phyloP scores from a whole-genome alignment of 805 yeast genomes.

The Wickerhamomyces ciferrii region DNA sequence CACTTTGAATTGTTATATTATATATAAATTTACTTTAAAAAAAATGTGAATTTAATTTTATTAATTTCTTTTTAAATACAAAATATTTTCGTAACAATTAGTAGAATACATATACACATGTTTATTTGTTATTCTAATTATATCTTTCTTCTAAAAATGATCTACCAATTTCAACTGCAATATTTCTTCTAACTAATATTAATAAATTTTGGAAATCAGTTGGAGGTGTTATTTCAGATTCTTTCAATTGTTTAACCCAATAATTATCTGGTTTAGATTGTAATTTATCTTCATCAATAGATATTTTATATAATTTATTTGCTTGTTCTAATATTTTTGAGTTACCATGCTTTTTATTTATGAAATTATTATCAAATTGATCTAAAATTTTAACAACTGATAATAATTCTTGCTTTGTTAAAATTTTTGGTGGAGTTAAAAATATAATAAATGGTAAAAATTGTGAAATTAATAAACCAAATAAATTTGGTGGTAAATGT shows the following conservation, averaged over 20 bases:
- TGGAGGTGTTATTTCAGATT: constrained; percentile 14
- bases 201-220: constrained; percentile 10
- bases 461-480: constrained; percentile 45
- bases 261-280: constrained; percentile 2
- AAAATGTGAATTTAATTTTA: background rate
- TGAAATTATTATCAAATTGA: constrained; percentile 11
- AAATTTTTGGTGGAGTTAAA: constrained; percentile 14
- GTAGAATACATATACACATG: background rate
- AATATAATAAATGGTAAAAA: constrained; percentile 35
- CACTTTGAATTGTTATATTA: background rate
- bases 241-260: constrained; percentile 17
- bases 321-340: constrained; percentile 7
- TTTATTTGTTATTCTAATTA: background rate
- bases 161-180: constrained; percentile 19
- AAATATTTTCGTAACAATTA: background rate
- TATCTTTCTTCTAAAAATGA: constrained; percentile 16
- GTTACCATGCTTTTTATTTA: constrained; percentile 7
- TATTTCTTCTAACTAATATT: constrained; percentile 15
- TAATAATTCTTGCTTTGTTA: constrained; percentile 15
- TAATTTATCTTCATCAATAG: constrained; percentile 3
- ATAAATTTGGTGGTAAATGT: constrained; percentile 47
- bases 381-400: constrained; percentile 16
- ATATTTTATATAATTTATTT: constrained; percentile 17
- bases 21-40: background rate
- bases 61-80: too few relatives aligned